phyloP scores from a whole-genome alignment of 352 stramenopile genomes.

The Phytophthora meadii region DNA sequence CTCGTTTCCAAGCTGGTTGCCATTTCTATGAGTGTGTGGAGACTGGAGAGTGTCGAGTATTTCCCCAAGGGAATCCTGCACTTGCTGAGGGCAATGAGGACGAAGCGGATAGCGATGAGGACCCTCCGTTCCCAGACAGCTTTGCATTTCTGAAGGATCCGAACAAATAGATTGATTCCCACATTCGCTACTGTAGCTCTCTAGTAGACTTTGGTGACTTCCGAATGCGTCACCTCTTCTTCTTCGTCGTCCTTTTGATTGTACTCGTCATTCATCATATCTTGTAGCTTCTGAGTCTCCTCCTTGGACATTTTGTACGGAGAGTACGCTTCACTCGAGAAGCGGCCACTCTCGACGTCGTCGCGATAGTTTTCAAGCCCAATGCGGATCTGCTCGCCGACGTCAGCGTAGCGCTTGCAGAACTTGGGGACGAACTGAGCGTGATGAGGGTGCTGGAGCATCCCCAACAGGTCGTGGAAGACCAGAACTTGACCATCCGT shows the following conservation, averaged over 20 bases:
- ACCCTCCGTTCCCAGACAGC: constrained; percentile 58
- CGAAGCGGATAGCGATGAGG: constrained; percentile 31
- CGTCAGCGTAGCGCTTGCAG: constrained; percentile 97
- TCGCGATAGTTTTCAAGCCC: constrained; percentile 96
- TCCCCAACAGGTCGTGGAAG: constrained; percentile 98
- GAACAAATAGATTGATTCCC: constrained; percentile 19
- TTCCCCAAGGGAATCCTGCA: constrained; percentile 3
- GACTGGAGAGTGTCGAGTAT: constrained; percentile 62
- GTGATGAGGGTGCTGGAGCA: constrained; percentile 98
- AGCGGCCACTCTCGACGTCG: constrained; percentile 95
- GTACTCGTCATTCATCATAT: constrained; percentile 71
- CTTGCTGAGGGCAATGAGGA: constrained; percentile 18
- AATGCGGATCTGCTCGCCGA: constrained; percentile 94
- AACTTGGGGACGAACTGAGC: constrained; percentile 97
- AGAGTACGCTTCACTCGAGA: constrained; percentile 94
- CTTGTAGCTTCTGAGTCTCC: constrained; percentile 73
- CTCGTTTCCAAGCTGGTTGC: constrained; percentile 72
- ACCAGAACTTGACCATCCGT: constrained; percentile 98
- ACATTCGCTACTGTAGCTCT: constrained; percentile 13
- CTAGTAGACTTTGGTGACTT: constrained; percentile 87
- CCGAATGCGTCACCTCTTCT: constrained; percentile 43
- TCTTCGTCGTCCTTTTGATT: constrained; percentile 37
- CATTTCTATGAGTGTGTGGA: constrained; percentile 82
- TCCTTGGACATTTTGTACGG: constrained; percentile 96
- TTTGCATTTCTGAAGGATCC: constrained; percentile 74